A percentile compares a stretch with the other conserved stretches of the same genome.
These are phyloP conservation scores for Silene uniflora DNA, from an alignment of 148 eudicot species.

Conservation along the genomic window DNA sequence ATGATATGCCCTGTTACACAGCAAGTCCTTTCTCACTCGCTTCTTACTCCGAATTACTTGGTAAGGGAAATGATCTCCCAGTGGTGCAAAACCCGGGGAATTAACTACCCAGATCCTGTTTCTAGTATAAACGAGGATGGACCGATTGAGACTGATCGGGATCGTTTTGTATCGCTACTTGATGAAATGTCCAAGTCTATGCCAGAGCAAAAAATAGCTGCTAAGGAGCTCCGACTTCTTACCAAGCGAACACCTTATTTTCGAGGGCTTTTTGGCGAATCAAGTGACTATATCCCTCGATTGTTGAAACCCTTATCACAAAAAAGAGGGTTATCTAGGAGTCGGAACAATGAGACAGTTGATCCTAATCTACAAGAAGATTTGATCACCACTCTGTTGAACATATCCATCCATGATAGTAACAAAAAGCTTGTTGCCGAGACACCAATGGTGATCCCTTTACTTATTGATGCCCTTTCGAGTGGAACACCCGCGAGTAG, in stretches of 20 bases:
- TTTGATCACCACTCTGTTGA: conserved; percentile 69
- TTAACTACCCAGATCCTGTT: conserved; percentile 41
- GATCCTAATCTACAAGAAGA: conserved; percentile 74
- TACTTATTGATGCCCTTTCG: conserved; percentile 53
- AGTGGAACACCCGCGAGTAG: conserved; percentile 61
- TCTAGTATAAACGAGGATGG: conserved; percentile 41
- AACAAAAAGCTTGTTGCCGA: conserved; percentile 86
- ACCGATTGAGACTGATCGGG: conserved; percentile 50
- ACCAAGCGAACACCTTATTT: conserved; percentile 71
- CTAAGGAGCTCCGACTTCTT: conserved; percentile 63
- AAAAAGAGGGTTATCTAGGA: conserved; percentile 28
- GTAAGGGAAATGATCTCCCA: conserved; percentile 63
- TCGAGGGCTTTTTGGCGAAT: conserved; percentile 76
- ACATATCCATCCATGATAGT: conserved; percentile 79
- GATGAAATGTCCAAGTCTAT: conserved; percentile 58
- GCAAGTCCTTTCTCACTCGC: conserved; percentile 76
- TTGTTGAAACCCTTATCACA: conserved; percentile 43
- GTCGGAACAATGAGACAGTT: conserved; percentile 22
- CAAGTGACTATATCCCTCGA: conserved; percentile 41
- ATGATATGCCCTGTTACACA: conserved; percentile 73
- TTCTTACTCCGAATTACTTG: conserved; percentile 65
- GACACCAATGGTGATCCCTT: conserved; percentile 54
- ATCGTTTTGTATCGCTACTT: conserved; percentile 46
- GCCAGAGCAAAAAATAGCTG: conserved; percentile 69
- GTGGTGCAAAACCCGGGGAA: conserved; percentile 59